Percentiles rank a stretch among this genome's conserved stretches.
Conservation (phyloP, 73 alveolate genomes). For the Vitrella brassicaformis region DNA sequence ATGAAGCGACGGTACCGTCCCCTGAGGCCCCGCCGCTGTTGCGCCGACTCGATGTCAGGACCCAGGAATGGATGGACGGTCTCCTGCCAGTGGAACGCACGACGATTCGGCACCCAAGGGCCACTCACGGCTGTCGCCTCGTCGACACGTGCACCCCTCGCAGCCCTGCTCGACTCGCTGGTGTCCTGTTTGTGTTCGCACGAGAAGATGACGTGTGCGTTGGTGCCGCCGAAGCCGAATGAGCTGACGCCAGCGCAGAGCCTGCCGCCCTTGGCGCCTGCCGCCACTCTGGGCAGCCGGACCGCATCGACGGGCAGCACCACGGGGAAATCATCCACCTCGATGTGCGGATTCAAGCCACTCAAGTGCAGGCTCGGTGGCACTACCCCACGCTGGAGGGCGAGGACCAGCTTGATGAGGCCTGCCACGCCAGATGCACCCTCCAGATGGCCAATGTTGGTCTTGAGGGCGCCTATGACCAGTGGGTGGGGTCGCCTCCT, state of each 20-base stretch:
- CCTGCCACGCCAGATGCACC: conserved; percentile 32
- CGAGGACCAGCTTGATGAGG: conserved; percentile 15
- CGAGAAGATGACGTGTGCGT: conserved; percentile 4
- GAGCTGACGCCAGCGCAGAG: conserved; percentile 11
- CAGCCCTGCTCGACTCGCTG: too few species aligned
- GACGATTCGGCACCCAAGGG: too few species aligned
- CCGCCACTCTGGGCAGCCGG: background rate
- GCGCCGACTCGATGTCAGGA: too few species aligned
- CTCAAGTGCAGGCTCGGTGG: conserved; percentile 3
- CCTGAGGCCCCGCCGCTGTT: too few species aligned
- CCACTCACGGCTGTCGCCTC: too few species aligned
- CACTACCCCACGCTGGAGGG: background rate
- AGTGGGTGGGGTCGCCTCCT: too few species aligned
- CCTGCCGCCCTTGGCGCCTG: background rate
- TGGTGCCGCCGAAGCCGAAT: conserved; percentile 10
- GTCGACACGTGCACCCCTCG: too few species aligned
- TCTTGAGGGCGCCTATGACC: background rate
- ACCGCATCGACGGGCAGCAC: background rate
- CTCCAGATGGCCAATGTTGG: conserved; percentile 20
- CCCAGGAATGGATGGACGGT: too few species aligned
- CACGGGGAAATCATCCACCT: background rate
- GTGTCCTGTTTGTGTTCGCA: too few species aligned
- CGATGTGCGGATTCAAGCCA: background rate
- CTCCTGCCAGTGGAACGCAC: too few species aligned
- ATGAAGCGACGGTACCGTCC: too few species aligned